Conservation (phyloP, 495 filamentous ascomycete species). For the Venustampulla echinocandica region DNA sequence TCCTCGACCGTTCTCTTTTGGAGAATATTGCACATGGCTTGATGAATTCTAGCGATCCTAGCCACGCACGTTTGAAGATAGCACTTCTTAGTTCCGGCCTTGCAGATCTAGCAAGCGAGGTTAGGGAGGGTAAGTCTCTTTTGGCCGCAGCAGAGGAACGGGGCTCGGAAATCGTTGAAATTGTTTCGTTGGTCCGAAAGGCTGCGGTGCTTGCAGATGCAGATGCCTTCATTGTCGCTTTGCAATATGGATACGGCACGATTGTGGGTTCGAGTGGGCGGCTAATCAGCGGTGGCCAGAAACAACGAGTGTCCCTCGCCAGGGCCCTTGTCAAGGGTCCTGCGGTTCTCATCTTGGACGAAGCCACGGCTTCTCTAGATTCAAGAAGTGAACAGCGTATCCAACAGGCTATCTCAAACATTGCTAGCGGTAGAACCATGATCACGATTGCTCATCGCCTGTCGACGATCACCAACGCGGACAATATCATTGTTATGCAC, state of each 20-base stretch:
- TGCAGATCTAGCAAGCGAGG: neutral
- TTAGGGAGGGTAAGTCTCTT: neutral
- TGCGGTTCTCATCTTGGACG: slow-evolving; percentile 90
- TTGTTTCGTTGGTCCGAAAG: slow-evolving; percentile 42
- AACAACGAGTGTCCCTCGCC: slow-evolving; percentile 82
- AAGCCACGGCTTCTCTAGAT: slow-evolving; percentile 91
- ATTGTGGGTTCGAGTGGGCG: slow-evolving; percentile 93
- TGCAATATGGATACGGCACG: slow-evolving; percentile 87
- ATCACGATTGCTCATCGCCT: slow-evolving; percentile 93
- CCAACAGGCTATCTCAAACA: slow-evolving; percentile 82
- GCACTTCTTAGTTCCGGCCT: neutral
- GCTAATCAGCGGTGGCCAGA: slow-evolving; percentile 86
- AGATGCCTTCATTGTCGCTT: slow-evolving; percentile 71
- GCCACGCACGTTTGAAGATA: neutral
- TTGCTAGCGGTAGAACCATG: slow-evolving; percentile 79
- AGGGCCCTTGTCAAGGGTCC: slow-evolving; percentile 87
- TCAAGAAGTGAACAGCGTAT: slow-evolving; percentile 92
- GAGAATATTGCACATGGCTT: slow-evolving; percentile 81
- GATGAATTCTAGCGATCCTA: slow-evolving; percentile 35
- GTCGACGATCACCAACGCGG: slow-evolving; percentile 84
- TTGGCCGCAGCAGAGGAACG: slow-evolving; percentile 1
- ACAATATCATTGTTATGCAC: slow-evolving; percentile 63
- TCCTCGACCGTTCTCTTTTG: slow-evolving; percentile 80
- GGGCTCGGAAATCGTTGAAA: slow-evolving; percentile 44
- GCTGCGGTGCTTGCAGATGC: slow-evolving; percentile 91